Evolutionary conservation across 2,329 filamentous ascomycete species (phyloP), one percentile per base, ranked within the genome.

Genomic region (Sporothrix inflata): DNA sequence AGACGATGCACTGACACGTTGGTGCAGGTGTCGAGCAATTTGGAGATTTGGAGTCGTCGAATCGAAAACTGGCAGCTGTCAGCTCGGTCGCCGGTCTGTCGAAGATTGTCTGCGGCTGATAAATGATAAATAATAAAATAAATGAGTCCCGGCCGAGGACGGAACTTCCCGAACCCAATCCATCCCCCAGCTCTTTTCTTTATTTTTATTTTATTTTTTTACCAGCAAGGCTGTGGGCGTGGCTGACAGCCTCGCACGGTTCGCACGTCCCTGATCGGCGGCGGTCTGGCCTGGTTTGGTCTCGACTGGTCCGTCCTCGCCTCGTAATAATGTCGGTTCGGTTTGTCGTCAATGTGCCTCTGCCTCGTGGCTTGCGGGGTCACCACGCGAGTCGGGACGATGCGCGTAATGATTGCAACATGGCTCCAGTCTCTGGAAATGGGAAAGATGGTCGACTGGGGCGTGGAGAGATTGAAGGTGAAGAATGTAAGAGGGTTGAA

Each of bases 341-440:
- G 38, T 63, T 14, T 11, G 63, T 24, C 16, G 40, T 34, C 40
- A n/a, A 30, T 38, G 66, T 30, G 16, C 40, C 27, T 49, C n/a
- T 42, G 49, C 66, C 66, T 69, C 49, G 49, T 69, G 66, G 66
- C 49, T 12, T 55, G 66, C 27, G 65, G 61, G 65, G 65, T 27
- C 40, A 45, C 14, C 21, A 8, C 38, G 30, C 1, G 11, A 38
- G 4, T 61, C 5, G 57, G 30, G 57, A 61, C 14, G 57, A 40
- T 42, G 19, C 57, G n/a, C 38, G 38, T 9, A 42, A 65, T 63
- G 34, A 42, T 11, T 63, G 57, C n/a, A 21, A 40, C 57, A 38
- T 40, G 19, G n/a, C 34, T 12, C 42, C 42, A 16, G 9, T 24
- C 34, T 11, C 57, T 63, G 57, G 53, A 63, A 42, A 21, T 19